Evolutionary conservation across 106 monocot species (phyloP).

Genomic region (Dendrobium chrysotoxum): DNA sequence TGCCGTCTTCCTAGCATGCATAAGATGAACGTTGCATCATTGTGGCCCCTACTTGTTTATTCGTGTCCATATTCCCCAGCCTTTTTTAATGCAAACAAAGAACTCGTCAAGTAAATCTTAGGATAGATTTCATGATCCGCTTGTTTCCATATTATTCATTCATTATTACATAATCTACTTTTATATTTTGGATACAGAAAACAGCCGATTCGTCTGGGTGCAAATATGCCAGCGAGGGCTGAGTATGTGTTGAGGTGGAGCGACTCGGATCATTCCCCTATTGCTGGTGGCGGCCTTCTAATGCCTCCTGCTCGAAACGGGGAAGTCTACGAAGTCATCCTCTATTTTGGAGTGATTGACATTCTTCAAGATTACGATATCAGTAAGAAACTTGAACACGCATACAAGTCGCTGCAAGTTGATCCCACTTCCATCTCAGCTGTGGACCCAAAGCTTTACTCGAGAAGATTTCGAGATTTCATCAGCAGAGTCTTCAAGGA

Average conservation of each 20-base stretch:
- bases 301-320: conserved; percentile 15
- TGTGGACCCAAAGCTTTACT: conserved; percentile 60
- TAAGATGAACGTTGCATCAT: background rate
- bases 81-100: too few relatives aligned
- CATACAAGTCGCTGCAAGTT: conserved; percentile 53
- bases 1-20: background rate
- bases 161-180: background rate
- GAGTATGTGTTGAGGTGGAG: conserved; percentile 36
- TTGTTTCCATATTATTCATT: background rate
- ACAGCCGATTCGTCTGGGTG: conserved; percentile 43
- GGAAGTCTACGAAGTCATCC: conserved; percentile 50
- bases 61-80: too few relatives aligned
- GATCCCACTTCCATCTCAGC: conserved; percentile 63
- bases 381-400: conserved; percentile 50
- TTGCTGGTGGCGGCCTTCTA: conserved; percentile 7
- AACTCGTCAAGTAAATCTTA: too few relatives aligned
- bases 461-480: conserved; percentile 56
- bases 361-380: conserved; percentile 60
- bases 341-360: conserved; percentile 52
- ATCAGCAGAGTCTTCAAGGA: conserved; percentile 44
- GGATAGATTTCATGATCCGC: background rate
- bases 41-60: too few relatives aligned
- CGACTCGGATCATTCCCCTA: conserved; percentile 32
- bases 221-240: conserved; percentile 71
- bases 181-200: conserved; percentile 38